Conservation (phyloP, 164 flowering plant species). For the Kingdonia uniflora region DNA sequence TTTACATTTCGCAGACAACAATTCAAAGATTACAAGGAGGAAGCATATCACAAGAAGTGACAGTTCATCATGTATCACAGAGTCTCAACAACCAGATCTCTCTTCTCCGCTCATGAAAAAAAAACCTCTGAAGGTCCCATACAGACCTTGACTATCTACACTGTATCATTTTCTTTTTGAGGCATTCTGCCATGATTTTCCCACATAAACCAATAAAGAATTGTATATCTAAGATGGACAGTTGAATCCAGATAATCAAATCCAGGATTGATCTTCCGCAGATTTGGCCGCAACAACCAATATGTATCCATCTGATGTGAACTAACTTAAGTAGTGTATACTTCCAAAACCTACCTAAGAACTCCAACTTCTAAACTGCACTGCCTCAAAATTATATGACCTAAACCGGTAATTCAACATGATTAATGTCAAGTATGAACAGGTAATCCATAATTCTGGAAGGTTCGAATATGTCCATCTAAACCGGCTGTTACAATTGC, state of each 20-base stretch:
- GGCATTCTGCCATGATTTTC: constrained; percentile 8
- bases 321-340: constrained; percentile 2
- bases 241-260: constrained; percentile 3
- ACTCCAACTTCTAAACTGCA: neutral
- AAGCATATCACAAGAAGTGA: no score
- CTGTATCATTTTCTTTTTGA: neutral
- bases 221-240: constrained; percentile 14
- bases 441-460: constrained; percentile 76
- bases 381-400: constrained; percentile 6
- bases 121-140: constrained; percentile 7
- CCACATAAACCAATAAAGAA: constrained; percentile 26
- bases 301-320: constrained; percentile 3
- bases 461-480: constrained; percentile 79
- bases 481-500: constrained; percentile 81
- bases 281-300: constrained; percentile 4
- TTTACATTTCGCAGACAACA: no score
- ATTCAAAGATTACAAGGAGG: neutral
- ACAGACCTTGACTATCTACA: constrained; percentile 8
- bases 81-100: constrained; percentile 11
- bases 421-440: constrained; percentile 28
- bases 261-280: neutral
- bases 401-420: neutral
- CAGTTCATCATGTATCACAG: neutral
- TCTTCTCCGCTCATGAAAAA: constrained; percentile 1
- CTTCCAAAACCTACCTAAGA: neutral